Evolutionary conservation across 306 rosid species (phyloP), one percentile per base, ranked within the genome.

Genomic region (Cucurbita moschata): DNA sequence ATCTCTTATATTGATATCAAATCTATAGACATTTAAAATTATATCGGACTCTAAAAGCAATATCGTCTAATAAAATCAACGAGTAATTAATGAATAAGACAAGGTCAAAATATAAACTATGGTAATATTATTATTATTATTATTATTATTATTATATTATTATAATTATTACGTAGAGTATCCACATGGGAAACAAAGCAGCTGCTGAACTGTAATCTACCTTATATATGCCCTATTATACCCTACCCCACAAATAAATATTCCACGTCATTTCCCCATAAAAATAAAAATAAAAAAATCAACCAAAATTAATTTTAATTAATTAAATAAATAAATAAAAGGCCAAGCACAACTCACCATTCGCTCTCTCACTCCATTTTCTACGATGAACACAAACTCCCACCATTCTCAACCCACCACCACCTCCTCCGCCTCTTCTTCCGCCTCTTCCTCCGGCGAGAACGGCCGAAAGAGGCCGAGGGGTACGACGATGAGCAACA

Each of bases 111-210:
- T 39, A 30, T 30, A 30, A 30, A 30, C 3, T 30, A 30, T 30
- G 35, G 35, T 49, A 49, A 12, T 49, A 13, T 49, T 49, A 47
- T 6, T 10, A 7, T 11, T 44, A 42, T 49, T 49, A 49, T 49
- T 49, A 49, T 52, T 53, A 6, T 3, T 42, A 42, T 1, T 42
- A 42, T 3, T 42, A 42, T 3, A 8, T 49, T 12, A 49, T 49
- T 13, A 49, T 49, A 13, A 49, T 52, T 53, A 6, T 16, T 16
- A 16, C n/a, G 57, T 15, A 71, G 79, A 85, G 81, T 81, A 78
- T 78, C 80, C 94, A 91, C 93, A 87, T 87, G 91, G 90, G 76
- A 78, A 85, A 80, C 85, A 85, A 87, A 85, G 63, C 75, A 73
- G 66, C 66, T 60, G 88, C 79, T 85, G 74, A 83, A 83, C 86